Conservation (phyloP, 2,329 filamentous ascomycete genomes). For the Fusarium irregulare region DNA sequence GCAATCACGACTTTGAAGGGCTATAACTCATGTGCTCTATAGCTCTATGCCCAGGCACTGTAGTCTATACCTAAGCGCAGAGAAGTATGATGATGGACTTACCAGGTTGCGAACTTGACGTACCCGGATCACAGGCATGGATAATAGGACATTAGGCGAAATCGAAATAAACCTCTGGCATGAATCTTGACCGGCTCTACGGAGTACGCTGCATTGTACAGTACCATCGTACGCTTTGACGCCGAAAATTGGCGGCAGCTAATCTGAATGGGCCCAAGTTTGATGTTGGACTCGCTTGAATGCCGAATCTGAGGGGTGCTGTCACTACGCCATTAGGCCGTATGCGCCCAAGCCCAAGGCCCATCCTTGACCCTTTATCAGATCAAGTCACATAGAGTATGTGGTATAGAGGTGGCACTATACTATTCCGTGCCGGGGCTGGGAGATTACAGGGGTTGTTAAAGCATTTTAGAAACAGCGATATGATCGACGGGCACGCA, state of each 20-base stretch:
- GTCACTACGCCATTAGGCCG: constrained; percentile 2
- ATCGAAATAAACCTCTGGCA: constrained; percentile 8
- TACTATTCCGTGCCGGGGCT: constrained; percentile 1
- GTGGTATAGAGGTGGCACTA: constrained; percentile 16
- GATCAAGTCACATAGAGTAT: constrained; percentile 24
- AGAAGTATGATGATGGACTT: constrained; percentile 3
- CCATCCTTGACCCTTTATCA: constrained; percentile 12
- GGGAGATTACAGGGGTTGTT: constrained; percentile 15
- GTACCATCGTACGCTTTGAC: constrained; percentile 8
- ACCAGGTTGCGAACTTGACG: constrained; percentile 4
- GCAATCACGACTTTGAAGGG: constrained; percentile 11
- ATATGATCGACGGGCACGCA: constrained; percentile 22
- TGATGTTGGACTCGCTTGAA: constrained; percentile 4
- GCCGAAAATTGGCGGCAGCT: constrained; percentile 3
- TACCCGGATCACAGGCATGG: not conserved
- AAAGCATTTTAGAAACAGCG: constrained; percentile 5
- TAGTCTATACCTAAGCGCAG: not conserved
- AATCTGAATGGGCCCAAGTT: constrained; percentile 6
- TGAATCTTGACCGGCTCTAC: constrained; percentile 5
- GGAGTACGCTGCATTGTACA: not conserved
- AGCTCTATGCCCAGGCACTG: not conserved
- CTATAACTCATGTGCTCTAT: not conserved
- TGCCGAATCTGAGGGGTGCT: constrained; percentile 22
- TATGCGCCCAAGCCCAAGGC: not conserved
- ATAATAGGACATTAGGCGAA: constrained; percentile 3